Evolutionary conservation across 140 eudicot genomes (phyloP).

Genomic region (Ambrosia hybrid): DNA sequence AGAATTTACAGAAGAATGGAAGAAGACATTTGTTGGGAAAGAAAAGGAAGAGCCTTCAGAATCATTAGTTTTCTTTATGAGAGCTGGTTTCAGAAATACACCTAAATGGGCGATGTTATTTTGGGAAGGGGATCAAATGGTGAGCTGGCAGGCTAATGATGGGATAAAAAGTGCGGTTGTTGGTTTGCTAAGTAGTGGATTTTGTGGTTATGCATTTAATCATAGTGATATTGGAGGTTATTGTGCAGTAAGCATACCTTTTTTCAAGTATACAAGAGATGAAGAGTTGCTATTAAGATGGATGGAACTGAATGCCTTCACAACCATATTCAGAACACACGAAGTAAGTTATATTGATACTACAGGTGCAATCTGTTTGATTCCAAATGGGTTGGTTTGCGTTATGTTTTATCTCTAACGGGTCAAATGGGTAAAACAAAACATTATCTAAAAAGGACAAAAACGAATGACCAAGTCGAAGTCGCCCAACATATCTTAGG

Average conservation of each 20-base stretch:
- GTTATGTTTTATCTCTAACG: slow-evolving; percentile 1
- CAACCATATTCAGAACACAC: slow-evolving; percentile 89
- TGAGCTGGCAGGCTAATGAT: slow-evolving; percentile 95
- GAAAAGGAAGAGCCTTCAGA: slow-evolving; percentile 71
- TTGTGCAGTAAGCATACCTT: slow-evolving; percentile 83
- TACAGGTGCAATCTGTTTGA: not conserved
- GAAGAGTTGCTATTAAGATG: slow-evolving; percentile 87
- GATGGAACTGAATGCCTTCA: slow-evolving; percentile 97
- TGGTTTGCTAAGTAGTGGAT: slow-evolving; percentile 85
- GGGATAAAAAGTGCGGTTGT: slow-evolving; percentile 95
- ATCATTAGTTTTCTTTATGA: slow-evolving; percentile 89
- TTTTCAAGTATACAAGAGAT: slow-evolving; percentile 78
- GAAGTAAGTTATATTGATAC: slow-evolving; percentile 58
- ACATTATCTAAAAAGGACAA: not conserved
- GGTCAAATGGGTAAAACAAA: not conserved
- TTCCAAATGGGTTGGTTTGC: not conserved
- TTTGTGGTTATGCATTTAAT: slow-evolving; percentile 88
- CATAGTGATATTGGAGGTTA: slow-evolving; percentile 99
- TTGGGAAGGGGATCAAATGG: slow-evolving; percentile 99
- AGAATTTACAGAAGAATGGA: slow-evolving; percentile 90
- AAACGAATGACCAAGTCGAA: not conserved
- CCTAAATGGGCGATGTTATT: slow-evolving; percentile 99
- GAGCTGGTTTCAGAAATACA: slow-evolving; percentile 90
- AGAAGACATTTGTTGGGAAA: slow-evolving; percentile 39
- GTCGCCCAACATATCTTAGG: too few species aligned